Evolutionary conservation across 2,329 filamentous ascomycete species (phyloP), one percentile per base, ranked within the genome.

Genomic region (Fusarium temperatum): DNA sequence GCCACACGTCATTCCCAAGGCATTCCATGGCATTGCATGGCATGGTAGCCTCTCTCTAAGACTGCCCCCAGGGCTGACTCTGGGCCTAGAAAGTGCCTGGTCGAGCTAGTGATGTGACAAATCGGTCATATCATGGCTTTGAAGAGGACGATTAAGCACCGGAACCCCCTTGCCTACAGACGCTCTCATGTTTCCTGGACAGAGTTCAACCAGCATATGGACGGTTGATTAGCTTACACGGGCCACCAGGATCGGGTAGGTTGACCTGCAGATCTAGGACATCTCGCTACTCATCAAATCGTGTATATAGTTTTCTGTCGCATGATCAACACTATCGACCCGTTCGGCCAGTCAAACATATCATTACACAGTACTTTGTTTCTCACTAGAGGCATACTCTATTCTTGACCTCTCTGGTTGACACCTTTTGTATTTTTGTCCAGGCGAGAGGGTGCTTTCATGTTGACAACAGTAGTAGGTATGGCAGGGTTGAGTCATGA

Each of bases 51-150:
- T 55, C 64, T 51, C 63, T 60, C 35, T 14, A 47, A 57, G 53
- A 70, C n/a, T 50, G 48, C 48, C 57, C 58, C 22, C 42, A 58
- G 69, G 71, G 74, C 74, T 71, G 74, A 76, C 54, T 76, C 54
- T 57, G 14, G 36, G 39, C 22, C n/a, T 51, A 47, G n/a, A 45
- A 44, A 51, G 47, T 65, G 73, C 73, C 73, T 74, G 50, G 59
- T 30, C 42, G 41, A 36, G 54, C n/a, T 61, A 70, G 56, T 39
- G 38, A 58, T 54, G 41, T 39, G 36, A 35, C 53, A 57, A 30
- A 45, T n/a, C 26, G 47, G 38, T 36, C 63, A 44, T 56, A 36
- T 48, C 66, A 56, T 61, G 24, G 26, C 42, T 30, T 51, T 44
- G 20, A 35, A 66, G 20, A 35, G n/a, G 56, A 26, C 26, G n/a